These are phyloP conservation scores for Lachancea lanzarotensis DNA, from an alignment of 805 yeast species.

Conservation along the genomic window DNA sequence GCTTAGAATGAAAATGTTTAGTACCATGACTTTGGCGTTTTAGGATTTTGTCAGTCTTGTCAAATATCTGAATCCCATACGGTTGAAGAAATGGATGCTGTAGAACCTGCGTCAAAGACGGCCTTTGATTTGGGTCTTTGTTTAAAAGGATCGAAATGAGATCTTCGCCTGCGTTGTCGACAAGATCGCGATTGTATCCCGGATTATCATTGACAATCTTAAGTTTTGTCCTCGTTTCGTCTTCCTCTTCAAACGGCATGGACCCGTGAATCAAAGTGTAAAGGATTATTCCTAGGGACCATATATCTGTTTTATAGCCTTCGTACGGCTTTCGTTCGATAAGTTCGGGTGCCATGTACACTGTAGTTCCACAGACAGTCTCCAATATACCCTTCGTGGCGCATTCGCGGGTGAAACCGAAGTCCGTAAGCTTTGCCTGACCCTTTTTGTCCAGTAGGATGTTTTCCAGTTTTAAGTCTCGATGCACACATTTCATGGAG, in stretches of 20 bases:
- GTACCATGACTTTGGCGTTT: conserved; percentile 32
- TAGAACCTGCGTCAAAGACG: conserved; percentile 47
- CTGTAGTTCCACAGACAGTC: conserved; percentile 90
- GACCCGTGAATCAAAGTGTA: conserved; percentile 79
- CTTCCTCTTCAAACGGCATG: conserved; percentile 88
- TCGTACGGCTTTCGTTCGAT: conserved; percentile 60
- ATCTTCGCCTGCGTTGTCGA: conserved; percentile 44
- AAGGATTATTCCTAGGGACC: conserved; percentile 88
- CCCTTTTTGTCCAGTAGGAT: conserved; percentile 52
- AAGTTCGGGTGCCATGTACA: conserved; percentile 95
- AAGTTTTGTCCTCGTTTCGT: conserved; percentile 51
- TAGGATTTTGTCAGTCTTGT: conserved; percentile 34
- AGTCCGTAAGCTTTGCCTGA: conserved; percentile 76
- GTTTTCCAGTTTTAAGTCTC: conserved; percentile 82
- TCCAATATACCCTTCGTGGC: conserved; percentile 51
- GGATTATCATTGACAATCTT: conserved; percentile 67
- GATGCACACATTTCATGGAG: conserved; percentile 67
- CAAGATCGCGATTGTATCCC: conserved; percentile 36
- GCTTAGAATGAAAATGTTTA: conserved; percentile 48
- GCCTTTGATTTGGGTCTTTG: conserved; percentile 63
- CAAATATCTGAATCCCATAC: conserved; percentile 38
- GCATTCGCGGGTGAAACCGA: conserved; percentile 87
- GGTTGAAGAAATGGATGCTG: conserved; percentile 44
- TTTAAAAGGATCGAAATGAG: conserved; percentile 50
- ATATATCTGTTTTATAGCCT: conserved; percentile 77